Conservation (phyloP, 208 protist genomes). For the Leishmania martiniquensis region DNA sequence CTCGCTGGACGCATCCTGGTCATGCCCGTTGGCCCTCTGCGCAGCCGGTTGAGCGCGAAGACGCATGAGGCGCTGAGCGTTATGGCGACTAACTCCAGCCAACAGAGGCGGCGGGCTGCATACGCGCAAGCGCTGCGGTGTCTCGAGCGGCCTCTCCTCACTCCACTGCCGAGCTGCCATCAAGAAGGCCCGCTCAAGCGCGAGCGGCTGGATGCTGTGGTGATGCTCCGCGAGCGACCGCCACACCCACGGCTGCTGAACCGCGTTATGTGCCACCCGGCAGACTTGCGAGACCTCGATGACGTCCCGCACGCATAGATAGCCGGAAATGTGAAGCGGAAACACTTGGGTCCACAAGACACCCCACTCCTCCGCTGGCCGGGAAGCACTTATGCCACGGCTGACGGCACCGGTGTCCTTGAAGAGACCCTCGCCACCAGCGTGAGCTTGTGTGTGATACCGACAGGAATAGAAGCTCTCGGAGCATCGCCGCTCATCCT, state of each 20-base stretch:
- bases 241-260: constrained; percentile 41
- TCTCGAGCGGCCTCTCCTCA: background rate
- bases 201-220: constrained; percentile 18
- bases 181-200: constrained; percentile 15
- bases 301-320: constrained; percentile 35
- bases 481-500: background rate
- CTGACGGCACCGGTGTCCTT: background rate
- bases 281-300: constrained; percentile 26
- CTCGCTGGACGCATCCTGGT: background rate
- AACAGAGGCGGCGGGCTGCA: background rate
- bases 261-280: constrained; percentile 2
- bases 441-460: background rate
- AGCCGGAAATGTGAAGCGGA: constrained; percentile 29
- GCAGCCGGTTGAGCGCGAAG: background rate
- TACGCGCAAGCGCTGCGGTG: background rate
- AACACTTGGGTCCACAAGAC: constrained; percentile 43
- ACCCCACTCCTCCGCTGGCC: background rate
- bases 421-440: background rate
- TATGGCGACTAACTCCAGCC: background rate
- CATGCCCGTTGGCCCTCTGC: background rate
- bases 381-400: background rate
- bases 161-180: constrained; percentile 16
- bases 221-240: constrained; percentile 23
- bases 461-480: background rate
- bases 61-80: background rate